These are phyloP conservation scores for Mucuna pruriens DNA, from an alignment of 306 rosid species.

Conservation along the genomic window DNA sequence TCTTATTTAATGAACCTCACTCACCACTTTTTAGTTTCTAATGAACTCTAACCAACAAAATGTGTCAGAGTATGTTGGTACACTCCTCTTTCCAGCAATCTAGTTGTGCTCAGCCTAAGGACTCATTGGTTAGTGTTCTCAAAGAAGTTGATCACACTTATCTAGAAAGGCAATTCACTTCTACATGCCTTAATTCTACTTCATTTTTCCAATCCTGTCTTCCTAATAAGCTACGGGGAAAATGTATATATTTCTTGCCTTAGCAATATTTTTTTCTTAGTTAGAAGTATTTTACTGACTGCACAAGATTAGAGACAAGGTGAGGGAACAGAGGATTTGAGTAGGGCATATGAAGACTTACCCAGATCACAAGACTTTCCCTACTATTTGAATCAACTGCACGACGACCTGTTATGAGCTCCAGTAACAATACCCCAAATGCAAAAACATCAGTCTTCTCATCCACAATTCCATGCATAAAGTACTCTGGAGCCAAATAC, in stretches of 20 bases:
- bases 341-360: slow-evolving; percentile 29
- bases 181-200: neutral
- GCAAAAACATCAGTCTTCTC: slow-evolving; percentile 84
- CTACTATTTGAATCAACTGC: slow-evolving; percentile 76
- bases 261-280: neutral
- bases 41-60: too few relatives aligned
- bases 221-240: neutral
- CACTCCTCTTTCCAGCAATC: neutral
- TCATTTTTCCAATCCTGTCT: neutral
- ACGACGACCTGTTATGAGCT: slow-evolving; percentile 84
- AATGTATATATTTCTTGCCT: neutral
- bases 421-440: slow-evolving; percentile 75
- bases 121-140: neutral
- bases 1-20: too few relatives aligned
- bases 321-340: neutral
- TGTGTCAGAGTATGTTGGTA: too few relatives aligned
- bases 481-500: slow-evolving; percentile 88
- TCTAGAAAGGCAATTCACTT: neutral
- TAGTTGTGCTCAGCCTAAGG: neutral
- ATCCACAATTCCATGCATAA: slow-evolving; percentile 87
- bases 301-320: neutral
- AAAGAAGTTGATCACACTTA: neutral
- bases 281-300: neutral
- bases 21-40: too few relatives aligned
- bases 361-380: slow-evolving; percentile 94